phyloP scores from a whole-genome alignment of 2,329 filamentous ascomycete species.

The Phoma sp. region DNA sequence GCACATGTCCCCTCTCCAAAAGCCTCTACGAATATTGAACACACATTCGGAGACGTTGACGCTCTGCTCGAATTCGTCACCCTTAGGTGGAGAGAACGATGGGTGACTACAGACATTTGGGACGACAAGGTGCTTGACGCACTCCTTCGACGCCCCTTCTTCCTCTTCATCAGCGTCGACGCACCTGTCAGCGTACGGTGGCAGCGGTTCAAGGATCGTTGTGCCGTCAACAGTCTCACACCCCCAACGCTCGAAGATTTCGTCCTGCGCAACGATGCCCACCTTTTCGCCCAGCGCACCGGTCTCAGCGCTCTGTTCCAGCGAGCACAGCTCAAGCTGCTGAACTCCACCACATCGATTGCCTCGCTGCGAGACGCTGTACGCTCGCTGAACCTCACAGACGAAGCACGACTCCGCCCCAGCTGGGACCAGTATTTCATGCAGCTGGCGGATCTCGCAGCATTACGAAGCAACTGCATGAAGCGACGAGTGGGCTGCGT shows the following conservation, averaged over 20 bases:
- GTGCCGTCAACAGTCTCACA: slow-evolving; percentile 54
- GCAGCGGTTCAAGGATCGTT: slow-evolving; percentile 73
- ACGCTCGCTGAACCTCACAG: slow-evolving; percentile 74
- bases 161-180: slow-evolving; percentile 89
- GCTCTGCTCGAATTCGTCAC: slow-evolving; percentile 85
- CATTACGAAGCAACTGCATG: slow-evolving; percentile 95
- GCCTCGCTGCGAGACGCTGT: slow-evolving; percentile 75
- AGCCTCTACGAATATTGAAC: slow-evolving; percentile 29
- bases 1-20: slow-evolving; percentile 24
- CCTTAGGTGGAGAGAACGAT: slow-evolving; percentile 79
- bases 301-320: slow-evolving; percentile 80
- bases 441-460: slow-evolving; percentile 90
- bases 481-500: slow-evolving; percentile 95
- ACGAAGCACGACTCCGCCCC: slow-evolving; percentile 80
- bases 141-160: slow-evolving; percentile 83
- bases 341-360: slow-evolving; percentile 81
- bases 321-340: slow-evolving; percentile 79
- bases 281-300: slow-evolving; percentile 71
- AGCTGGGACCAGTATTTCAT: slow-evolving; percentile 99
- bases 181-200: slow-evolving; percentile 85
- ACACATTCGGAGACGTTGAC: slow-evolving; percentile 60
- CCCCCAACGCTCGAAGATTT: slow-evolving; percentile 65
- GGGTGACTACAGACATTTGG: slow-evolving; percentile 85
- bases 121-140: slow-evolving; percentile 75
- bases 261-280: slow-evolving; percentile 69